Percentiles rank a stretch among this genome's conserved stretches.
These are phyloP conservation scores for Myxozyma nipponensis DNA, from an alignment of 805 yeast species.

Conservation along the genomic window DNA sequence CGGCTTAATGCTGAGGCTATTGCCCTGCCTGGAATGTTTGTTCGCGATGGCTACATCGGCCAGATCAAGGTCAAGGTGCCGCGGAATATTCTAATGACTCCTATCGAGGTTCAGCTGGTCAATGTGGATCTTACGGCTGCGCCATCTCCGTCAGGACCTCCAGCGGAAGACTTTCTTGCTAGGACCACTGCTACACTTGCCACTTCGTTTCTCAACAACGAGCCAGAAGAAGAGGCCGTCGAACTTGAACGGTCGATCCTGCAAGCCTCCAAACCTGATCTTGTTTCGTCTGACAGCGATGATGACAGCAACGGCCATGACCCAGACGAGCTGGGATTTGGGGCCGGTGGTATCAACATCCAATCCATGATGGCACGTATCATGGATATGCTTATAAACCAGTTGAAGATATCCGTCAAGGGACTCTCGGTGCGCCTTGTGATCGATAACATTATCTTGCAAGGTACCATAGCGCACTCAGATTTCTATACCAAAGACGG, in stretches of 20 bases:
- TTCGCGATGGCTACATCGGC: constrained; percentile 23
- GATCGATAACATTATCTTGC: constrained; percentile 10
- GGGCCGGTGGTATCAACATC: constrained; percentile 34
- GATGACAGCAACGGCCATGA: too few species aligned
- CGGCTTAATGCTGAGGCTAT: constrained; percentile 26
- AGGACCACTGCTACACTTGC: constrained; percentile 76
- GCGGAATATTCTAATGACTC: constrained; percentile 40
- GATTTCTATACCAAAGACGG: constrained; percentile 4
- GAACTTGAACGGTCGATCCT: constrained; percentile 16
- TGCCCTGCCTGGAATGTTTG: constrained; percentile 27
- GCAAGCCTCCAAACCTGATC: constrained; percentile 13
- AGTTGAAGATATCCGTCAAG: constrained; percentile 30
- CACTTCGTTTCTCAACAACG: constrained; percentile 42
- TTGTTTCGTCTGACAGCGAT: constrained; percentile 17
- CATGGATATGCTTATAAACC: constrained; percentile 41
- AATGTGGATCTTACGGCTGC: constrained; percentile 53
- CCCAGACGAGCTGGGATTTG: constrained; percentile 35
- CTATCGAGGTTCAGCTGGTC: constrained; percentile 57
- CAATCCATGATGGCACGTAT: constrained; percentile 33
- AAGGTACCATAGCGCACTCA: constrained; percentile 9
- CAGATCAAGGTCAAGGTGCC: constrained; percentile 25
- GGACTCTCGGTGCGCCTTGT: constrained; percentile 19
- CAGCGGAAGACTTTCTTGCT: constrained; percentile 48
- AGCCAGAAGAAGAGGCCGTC: constrained; percentile 31
- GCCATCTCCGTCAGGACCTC: constrained; percentile 32